Evolutionary conservation across 2,329 filamentous ascomycete genomes (phyloP), one percentile per base, ranked within the genome.

Genomic region (Monosporascus ibericus): DNA sequence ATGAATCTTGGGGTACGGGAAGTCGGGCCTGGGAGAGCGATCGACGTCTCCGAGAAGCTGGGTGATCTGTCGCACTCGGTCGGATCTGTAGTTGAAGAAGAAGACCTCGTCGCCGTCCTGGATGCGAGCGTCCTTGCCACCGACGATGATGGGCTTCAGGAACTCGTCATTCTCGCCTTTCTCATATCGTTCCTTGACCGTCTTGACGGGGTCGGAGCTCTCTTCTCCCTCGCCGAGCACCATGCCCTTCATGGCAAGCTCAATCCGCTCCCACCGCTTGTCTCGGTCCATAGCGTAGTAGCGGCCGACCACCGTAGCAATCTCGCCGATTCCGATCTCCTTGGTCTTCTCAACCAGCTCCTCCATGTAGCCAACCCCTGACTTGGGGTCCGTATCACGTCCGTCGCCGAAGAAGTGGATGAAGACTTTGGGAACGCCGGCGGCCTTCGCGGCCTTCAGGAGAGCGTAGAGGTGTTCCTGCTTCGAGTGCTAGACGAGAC

Each of bases 81-180:
- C 94, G 53, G 94, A 97, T 67, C 94, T 90, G 81, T 99, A 99
- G 85, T 99, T 99, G 88, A 99, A 99, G 84, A 97, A 97, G 83
- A 97, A 97, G 65, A 97, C 82, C 50, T 90, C 92, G 69, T 99
- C 94, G 61, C 88, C 81, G 68, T 97, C 88, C 78, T 96, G 85
- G 68, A 99, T 86, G 63, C 94, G 87, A 56, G 81, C 79, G 66
- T 95, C 88, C 63, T 90, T 82, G 63, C 92, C 94, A 59, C 90
- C 90, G 55, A 97, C 80, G 65, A 99, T 91, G 71, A 99, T 97
- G 62, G 94, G 94, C 76, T 95, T 96, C 63, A 99, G 77, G 82
- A 99, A 99, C 80, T 99, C 94, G 68, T 99, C 94, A 54, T 85
- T 95, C 78, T 97, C 90, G 52, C 83, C 86, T 66, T 88, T 86